These are phyloP conservation scores for Russula sp. DNA, from an alignment of 768 basidiomycete genomes.

Conservation along the genomic window DNA sequence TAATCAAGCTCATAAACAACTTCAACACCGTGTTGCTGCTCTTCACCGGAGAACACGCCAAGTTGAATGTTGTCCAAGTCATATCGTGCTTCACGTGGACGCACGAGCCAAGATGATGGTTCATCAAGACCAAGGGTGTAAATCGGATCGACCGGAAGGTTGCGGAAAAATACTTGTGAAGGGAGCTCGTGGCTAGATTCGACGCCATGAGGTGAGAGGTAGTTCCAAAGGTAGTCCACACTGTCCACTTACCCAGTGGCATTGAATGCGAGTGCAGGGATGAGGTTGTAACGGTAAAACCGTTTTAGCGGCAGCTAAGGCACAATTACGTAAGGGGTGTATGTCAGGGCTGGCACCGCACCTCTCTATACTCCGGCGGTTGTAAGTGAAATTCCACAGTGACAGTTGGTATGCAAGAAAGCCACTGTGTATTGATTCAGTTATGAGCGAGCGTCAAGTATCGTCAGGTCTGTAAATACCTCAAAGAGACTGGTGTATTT, in stretches of 20 bases:
- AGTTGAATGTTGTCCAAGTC: constrained; percentile 97
- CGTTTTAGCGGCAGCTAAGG: constrained; percentile 81
- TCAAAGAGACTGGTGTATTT: constrained; percentile 79
- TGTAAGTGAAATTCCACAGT: constrained; percentile 79
- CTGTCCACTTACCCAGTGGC: constrained; percentile 65
- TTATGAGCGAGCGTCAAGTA: constrained; percentile 3
- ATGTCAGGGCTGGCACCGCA: constrained; percentile 36
- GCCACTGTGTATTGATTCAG: constrained; percentile 53
- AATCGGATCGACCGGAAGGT: constrained; percentile 80
- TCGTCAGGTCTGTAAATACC: constrained; percentile 42
- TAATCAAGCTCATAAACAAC: constrained; percentile 87
- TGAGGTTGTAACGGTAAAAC: constrained; percentile 82
- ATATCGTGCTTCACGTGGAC: constrained; percentile 81
- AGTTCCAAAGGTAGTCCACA: background rate
- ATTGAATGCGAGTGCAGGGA: constrained; percentile 58
- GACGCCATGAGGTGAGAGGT: background rate
- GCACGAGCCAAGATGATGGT: constrained; percentile 88
- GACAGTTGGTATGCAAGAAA: constrained; percentile 58
- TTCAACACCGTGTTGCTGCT: constrained; percentile 54
- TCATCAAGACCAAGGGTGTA: constrained; percentile 94
- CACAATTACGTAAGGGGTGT: background rate
- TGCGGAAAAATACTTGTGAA: constrained; percentile 59
- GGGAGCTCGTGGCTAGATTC: constrained; percentile 53
- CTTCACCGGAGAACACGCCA: constrained; percentile 54
- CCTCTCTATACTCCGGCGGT: constrained; percentile 66